phyloP scores from a whole-genome alignment of 2,329 filamentous ascomycete species.

The Cytospora chrysosperma region DNA sequence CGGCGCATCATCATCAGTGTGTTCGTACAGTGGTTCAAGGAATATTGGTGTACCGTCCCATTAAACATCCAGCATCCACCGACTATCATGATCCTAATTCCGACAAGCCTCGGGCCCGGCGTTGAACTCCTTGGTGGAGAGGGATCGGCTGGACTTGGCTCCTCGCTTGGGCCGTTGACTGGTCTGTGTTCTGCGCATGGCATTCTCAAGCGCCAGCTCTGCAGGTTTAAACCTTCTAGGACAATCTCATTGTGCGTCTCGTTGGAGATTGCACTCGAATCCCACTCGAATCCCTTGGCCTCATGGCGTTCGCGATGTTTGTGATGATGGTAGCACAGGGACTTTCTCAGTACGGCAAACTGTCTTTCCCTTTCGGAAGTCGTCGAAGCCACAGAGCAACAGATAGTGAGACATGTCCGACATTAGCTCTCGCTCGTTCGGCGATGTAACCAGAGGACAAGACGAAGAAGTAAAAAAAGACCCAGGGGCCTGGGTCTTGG shows the following conservation, averaged over 20 bases:
- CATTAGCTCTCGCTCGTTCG: not conserved
- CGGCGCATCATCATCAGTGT: not conserved
- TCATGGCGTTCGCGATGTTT: not conserved
- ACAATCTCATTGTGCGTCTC: not conserved
- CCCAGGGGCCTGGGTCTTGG: slow-evolving; percentile 6
- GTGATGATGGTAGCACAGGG: slow-evolving; percentile 2
- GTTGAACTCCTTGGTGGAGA: not conserved
- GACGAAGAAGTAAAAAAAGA: not conserved
- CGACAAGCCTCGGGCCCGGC: slow-evolving; percentile 2
- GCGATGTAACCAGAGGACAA: slow-evolving; percentile 1
- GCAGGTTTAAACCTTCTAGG: not conserved
- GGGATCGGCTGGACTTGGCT: not conserved
- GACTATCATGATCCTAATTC: not conserved
- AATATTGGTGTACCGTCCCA: not conserved
- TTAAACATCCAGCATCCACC: not conserved
- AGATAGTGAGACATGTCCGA: slow-evolving; percentile 8
- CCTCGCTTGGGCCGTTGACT: slow-evolving; percentile 4
- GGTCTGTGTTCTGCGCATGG: not conserved
- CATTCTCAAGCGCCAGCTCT: not conserved
- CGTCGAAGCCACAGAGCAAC: not conserved
- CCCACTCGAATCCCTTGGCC: slow-evolving; percentile 1
- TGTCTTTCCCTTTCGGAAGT: slow-evolving; percentile 1
- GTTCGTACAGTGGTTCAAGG: not conserved
- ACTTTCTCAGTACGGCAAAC: not conserved
- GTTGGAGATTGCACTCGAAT: slow-evolving; percentile 4